A percentile compares a stretch with the other conserved stretches of the same genome.
Evolutionary conservation across 2,329 filamentous ascomycete genomes (phyloP).

Genomic region (Neofusicoccum laricinum): DNA sequence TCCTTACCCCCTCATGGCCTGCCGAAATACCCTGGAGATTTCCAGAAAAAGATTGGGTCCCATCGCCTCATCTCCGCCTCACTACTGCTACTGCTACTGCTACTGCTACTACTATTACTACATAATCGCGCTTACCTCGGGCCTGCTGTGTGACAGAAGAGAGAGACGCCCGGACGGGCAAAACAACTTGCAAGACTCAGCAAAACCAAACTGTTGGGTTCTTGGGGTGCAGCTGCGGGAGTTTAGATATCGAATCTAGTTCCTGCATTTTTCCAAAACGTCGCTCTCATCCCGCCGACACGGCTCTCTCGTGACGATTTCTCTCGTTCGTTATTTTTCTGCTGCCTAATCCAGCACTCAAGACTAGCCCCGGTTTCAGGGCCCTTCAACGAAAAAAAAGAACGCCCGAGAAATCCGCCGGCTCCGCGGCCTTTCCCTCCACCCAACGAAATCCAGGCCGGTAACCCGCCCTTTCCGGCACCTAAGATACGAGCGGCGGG

Average conservation of each 20-base stretch:
- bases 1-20: slow-evolving; percentile 4
- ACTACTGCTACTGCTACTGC: background rate
- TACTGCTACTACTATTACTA: slow-evolving; percentile 8
- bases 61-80: background rate
- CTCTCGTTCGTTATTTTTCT: slow-evolving; percentile 16
- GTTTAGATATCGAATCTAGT: slow-evolving; percentile 4
- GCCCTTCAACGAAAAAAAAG: background rate
- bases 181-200: background rate
- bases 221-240: background rate
- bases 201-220: background rate
- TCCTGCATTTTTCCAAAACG: background rate
- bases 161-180: background rate
- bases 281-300: too few species aligned
- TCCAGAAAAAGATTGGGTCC: slow-evolving; percentile 14
- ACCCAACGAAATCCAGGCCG: too few species aligned
- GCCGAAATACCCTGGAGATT: slow-evolving; percentile 6
- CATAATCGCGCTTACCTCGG: slow-evolving; percentile 7
- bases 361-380: background rate
- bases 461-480: background rate
- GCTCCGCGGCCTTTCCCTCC: too few species aligned
- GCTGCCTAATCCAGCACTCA: background rate
- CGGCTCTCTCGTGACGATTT: background rate
- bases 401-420: background rate
- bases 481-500: background rate
- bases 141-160: background rate